Percentiles rank a stretch among this genome's conserved stretches.
Conservation (phyloP, 2,329 filamentous ascomycete genomes). For the Colletotrichum ledebouriae region DNA sequence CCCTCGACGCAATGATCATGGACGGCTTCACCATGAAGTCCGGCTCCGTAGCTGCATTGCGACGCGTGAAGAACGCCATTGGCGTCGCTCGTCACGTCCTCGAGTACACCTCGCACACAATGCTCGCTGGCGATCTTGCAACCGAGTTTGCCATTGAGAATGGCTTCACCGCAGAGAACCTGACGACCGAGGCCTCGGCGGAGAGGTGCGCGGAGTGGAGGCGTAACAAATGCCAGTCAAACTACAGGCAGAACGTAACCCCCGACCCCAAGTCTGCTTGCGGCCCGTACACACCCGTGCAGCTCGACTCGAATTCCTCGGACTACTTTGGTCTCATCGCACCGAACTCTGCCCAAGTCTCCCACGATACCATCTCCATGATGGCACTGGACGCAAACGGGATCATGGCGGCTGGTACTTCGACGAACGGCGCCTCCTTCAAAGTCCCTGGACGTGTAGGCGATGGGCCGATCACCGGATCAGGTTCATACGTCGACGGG, state of each 20-base stretch:
- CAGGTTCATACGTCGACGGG: slow-evolving; percentile 67
- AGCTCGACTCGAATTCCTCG: slow-evolving; percentile 42
- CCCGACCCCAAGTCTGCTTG: slow-evolving; percentile 59
- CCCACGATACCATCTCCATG: slow-evolving; percentile 69
- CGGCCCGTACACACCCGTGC: slow-evolving; percentile 60
- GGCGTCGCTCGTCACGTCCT: slow-evolving; percentile 65
- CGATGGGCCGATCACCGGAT: slow-evolving; percentile 67
- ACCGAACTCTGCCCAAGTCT: slow-evolving; percentile 46
- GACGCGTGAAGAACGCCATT: slow-evolving; percentile 63
- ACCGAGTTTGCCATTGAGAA: slow-evolving; percentile 66
- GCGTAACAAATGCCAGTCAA: slow-evolving; percentile 59
- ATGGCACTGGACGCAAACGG: slow-evolving; percentile 60
- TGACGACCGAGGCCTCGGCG: slow-evolving; percentile 58
- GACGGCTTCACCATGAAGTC: slow-evolving; percentile 66
- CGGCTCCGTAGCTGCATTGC: slow-evolving; percentile 65
- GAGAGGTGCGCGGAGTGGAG: slow-evolving; percentile 60
- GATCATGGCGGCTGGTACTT: slow-evolving; percentile 66
- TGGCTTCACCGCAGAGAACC: slow-evolving; percentile 61
- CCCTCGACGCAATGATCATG: slow-evolving; percentile 71
- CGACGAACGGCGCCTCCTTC: slow-evolving; percentile 67
- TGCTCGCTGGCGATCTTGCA: slow-evolving; percentile 66
- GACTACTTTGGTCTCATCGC: slow-evolving; percentile 43
- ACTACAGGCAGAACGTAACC: slow-evolving; percentile 62
- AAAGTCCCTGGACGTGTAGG: slow-evolving; percentile 69
- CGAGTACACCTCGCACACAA: slow-evolving; percentile 64